Evolutionary conservation across 1,139 yeast species (phyloP), one percentile per base, ranked within the genome.

Genomic region (Saccharomyces pastorianus): DNA sequence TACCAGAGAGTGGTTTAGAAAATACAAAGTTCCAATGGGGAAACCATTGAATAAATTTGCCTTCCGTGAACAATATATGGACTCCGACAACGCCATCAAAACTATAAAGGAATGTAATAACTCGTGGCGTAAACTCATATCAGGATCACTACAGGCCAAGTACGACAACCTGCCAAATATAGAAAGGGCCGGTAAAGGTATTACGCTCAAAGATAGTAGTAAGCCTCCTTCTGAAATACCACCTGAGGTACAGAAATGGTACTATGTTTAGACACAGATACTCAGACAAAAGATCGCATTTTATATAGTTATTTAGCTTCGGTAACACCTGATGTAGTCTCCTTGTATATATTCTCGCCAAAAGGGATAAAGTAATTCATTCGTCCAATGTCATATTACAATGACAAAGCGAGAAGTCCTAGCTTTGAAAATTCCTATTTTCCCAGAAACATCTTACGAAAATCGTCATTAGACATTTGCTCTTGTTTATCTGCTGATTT

Each of bases 11-110:
- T 93, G 99, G 99, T 91, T 93, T 79, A 85, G 91, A 75, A 85
- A 87, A 71, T 93, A 93, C 80, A 93, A 93, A 74, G 81, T 88
- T 56, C 99, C 99, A 47, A 93, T 88, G 66, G 96, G 96, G 44
- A 91, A 91, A 76, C 88, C 91, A 57, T 84, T 80, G 69, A 90
- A 91, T 74, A 80, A 81, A 67, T 91, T 91, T 69, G 96, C 95
- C 20, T 88, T 85, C 77, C 76, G 85, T 57, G 96, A 96, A 56
- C 82, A 86, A 68, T 86, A 87, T 74, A 79, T 83, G 70, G 80
- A 81, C 76, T 80, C 80, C 65, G 78, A 80, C 59, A 82, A 85
- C 64, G 91, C 97, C 32, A 74, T 85, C 62, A 81, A 80, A 59
- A 78, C 89, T 53, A 77, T 91, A 59, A 74, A 80, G 59, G 91